These are phyloP conservation scores for Penicillium polonicum DNA, from an alignment of 2,329 filamentous ascomycete species.

Conservation along the genomic window DNA sequence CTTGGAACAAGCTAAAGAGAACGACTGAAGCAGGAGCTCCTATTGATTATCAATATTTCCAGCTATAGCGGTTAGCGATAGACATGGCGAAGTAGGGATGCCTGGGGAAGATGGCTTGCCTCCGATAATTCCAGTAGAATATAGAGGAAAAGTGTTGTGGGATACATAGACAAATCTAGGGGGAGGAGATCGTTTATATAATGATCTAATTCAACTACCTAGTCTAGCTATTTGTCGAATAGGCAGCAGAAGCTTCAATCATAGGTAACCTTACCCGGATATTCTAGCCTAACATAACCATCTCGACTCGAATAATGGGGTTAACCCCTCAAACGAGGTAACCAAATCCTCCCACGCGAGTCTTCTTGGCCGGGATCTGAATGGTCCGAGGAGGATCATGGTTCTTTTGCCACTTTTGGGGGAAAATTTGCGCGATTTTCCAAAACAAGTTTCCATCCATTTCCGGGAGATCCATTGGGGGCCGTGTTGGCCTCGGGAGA, in stretches of 20 bases:
- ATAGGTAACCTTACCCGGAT: not conserved
- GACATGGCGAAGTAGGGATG: not conserved
- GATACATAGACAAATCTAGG: not conserved
- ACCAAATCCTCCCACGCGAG: not conserved
- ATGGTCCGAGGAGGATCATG: not conserved
- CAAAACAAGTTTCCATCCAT: not conserved
- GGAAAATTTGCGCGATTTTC: not conserved
- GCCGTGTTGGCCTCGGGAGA: not conserved
- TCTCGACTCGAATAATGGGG: not conserved
- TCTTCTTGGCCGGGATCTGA: not conserved
- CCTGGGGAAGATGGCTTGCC: not conserved
- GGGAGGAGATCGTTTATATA: not conserved
- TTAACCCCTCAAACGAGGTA: not conserved
- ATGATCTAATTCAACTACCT: not conserved
- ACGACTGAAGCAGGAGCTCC: not conserved
- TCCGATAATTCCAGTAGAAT: not conserved
- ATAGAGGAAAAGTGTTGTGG: not conserved
- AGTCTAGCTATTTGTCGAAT: not conserved
- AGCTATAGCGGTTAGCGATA: not conserved
- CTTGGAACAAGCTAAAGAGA: not conserved
- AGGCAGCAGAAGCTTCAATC: not conserved
- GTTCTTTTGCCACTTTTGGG: not conserved
- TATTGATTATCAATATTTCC: not conserved
- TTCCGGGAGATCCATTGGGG: not conserved
- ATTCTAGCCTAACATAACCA: not conserved